Evolutionary conservation across 164 flowering plant genomes (phyloP).

Genomic region (Piper longum): DNA sequence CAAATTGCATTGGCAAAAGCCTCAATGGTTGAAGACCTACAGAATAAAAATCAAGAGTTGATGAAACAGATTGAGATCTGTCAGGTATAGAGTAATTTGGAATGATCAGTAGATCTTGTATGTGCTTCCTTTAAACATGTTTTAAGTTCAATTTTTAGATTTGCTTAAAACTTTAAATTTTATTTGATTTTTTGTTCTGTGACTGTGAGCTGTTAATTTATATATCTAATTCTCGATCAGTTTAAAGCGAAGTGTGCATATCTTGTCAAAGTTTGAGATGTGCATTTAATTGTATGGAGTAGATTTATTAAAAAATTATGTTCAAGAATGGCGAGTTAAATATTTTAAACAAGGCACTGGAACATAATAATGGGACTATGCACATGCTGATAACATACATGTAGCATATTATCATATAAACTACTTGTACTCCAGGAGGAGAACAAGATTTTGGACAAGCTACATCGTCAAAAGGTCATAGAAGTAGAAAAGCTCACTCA

Average conservation of each 20-base stretch:
- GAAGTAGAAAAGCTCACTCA: slow-evolving; percentile 97
- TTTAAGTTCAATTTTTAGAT: no score
- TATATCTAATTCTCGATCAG: no score
- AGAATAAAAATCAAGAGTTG: slow-evolving; percentile 91
- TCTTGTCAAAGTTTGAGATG: no score
- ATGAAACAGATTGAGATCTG: slow-evolving; percentile 98
- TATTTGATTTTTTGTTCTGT: no score
- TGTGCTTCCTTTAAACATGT: no score
- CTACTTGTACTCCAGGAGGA: slow-evolving; percentile 46
- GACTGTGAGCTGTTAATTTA: no score
- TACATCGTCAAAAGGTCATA: slow-evolving; percentile 96
- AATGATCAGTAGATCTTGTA: no score
- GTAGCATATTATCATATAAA: neutral
- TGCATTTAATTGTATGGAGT: no score
- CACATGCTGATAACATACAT: neutral
- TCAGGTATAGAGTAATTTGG: slow-evolving; percentile 43
- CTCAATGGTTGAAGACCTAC: slow-evolving; percentile 97
- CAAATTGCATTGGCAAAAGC: slow-evolving; percentile 91
- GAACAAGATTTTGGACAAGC: slow-evolving; percentile 87
- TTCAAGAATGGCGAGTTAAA: no score
- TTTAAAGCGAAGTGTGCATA: no score
- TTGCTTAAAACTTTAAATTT: no score
- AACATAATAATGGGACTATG: neutral
- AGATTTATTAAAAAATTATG: no score
- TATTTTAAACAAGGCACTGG: neutral